These are phyloP conservation scores for Phoma sp. DNA, from an alignment of 2,329 filamentous ascomycete genomes.

Conservation along the genomic window DNA sequence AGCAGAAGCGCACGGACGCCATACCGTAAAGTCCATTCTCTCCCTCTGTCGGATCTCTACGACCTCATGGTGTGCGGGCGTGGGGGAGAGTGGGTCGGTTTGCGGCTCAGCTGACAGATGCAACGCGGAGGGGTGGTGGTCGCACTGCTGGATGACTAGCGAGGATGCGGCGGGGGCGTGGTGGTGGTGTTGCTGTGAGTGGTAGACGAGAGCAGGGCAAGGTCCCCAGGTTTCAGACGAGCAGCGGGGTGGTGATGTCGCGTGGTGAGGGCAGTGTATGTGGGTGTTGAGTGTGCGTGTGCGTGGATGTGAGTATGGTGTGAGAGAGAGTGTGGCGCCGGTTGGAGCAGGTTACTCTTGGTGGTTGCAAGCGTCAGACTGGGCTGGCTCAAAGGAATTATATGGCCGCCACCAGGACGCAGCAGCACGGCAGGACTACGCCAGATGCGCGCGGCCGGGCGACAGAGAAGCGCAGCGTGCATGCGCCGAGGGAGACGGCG, in stretches of 20 bases:
- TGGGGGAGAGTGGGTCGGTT: constrained; percentile 33
- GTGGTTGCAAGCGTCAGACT: constrained; percentile 26
- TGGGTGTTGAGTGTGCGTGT: no score
- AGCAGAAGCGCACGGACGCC: constrained; percentile 12
- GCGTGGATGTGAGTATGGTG: neutral
- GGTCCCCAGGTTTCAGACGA: constrained; percentile 30
- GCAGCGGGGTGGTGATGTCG: constrained; percentile 27
- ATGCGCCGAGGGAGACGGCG: constrained; percentile 27
- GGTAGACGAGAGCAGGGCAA: constrained; percentile 22
- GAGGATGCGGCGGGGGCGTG: neutral
- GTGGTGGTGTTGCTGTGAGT: constrained; percentile 15
- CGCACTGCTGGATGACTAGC: neutral
- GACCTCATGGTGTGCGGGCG: constrained; percentile 38
- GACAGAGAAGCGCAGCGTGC: constrained; percentile 12
- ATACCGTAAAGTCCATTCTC: constrained; percentile 52
- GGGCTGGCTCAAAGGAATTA: constrained; percentile 27
- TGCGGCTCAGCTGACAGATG: constrained; percentile 46
- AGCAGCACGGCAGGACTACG: constrained; percentile 14
- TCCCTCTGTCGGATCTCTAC: constrained; percentile 34
- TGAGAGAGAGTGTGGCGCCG: constrained; percentile 10
- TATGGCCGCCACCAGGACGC: constrained; percentile 23
- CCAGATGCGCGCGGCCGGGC: constrained; percentile 13
- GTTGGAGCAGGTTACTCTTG: constrained; percentile 3
- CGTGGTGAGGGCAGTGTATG: constrained; percentile 23
- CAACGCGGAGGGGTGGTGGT: constrained; percentile 25